Conservation (phyloP, 2,329 filamentous ascomycete species). For the Botrytis porri region DNA sequence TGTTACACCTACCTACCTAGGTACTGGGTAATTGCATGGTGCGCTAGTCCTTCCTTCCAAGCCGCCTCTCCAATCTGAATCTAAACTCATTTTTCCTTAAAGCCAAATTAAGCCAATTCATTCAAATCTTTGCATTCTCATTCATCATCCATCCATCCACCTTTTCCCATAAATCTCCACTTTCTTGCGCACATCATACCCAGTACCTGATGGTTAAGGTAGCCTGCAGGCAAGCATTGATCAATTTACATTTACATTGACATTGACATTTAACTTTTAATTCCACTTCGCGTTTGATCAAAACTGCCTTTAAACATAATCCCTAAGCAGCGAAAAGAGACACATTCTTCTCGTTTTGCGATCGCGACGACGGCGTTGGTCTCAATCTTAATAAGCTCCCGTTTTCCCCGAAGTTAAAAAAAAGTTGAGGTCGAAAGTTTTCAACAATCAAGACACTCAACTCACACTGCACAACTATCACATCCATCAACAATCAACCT, state of each 20-base stretch:
- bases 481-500: not conserved
- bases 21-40: not conserved
- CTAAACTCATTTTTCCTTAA: not conserved
- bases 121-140: not conserved
- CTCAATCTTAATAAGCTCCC: not conserved
- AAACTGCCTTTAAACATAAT: not conserved
- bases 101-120: not conserved
- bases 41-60: not conserved
- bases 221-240: constrained; percentile 21
- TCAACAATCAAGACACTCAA: not conserved
- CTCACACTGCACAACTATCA: not conserved
- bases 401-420: not conserved
- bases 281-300: constrained; percentile 2
- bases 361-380: constrained; percentile 7
- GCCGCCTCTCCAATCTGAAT: not conserved
- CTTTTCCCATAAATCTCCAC: constrained; percentile 13
- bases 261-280: too few species aligned
- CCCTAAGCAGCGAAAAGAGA: not conserved
- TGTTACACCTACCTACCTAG: too few species aligned
- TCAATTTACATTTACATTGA: constrained; percentile 11
- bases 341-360: not conserved
- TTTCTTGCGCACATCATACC: constrained; percentile 19
- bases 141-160: constrained; percentile 11
- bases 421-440: constrained; percentile 7
- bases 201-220: constrained; percentile 15